These are phyloP conservation scores for Sugiyamaella qingdaonensis DNA, from an alignment of 805 yeast species.

Conservation along the genomic window DNA sequence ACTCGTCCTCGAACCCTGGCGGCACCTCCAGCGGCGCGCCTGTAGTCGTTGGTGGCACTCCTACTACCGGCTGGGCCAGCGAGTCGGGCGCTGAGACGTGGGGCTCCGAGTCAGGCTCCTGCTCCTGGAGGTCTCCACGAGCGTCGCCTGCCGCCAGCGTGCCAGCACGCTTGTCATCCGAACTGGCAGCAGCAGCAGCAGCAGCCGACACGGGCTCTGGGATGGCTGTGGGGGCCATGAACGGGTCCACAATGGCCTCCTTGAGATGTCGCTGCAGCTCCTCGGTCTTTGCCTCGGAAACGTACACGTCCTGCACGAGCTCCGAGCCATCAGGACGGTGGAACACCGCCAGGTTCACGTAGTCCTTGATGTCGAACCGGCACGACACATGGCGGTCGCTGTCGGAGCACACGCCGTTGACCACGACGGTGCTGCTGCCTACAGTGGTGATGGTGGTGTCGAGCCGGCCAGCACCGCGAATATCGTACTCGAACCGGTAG, in stretches of 20 bases:
- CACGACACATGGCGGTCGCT: conserved; percentile 13
- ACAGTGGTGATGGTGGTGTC: conserved; percentile 16
- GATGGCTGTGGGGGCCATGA: not conserved
- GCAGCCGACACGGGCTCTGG: not conserved
- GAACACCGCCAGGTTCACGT: conserved; percentile 18
- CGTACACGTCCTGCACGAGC: conserved; percentile 16
- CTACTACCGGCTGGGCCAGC: too few relatives aligned
- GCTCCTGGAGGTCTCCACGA: too few relatives aligned
- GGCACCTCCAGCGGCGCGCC: conserved; percentile 19
- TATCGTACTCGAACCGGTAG: conserved; percentile 13
- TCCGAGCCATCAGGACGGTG: conserved; percentile 22
- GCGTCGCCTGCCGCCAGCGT: not conserved
- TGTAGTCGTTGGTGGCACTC: not conserved
- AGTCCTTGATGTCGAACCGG: conserved; percentile 10
- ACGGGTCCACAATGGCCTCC: not conserved
- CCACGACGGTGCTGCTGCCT: conserved; percentile 12
- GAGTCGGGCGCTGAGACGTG: too few relatives aligned
- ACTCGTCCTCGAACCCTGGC: conserved; percentile 45
- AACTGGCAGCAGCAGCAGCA: not conserved
- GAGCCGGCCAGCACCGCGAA: conserved; percentile 2
- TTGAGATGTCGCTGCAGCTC: conserved; percentile 6
- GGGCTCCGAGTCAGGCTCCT: too few relatives aligned
- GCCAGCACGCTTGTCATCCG: not conserved
- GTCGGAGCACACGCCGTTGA: conserved; percentile 8
- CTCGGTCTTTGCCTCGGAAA: conserved; percentile 13